Evolutionary conservation across 805 yeast species (phyloP).

Genomic region (Saturnispora bothae): DNA sequence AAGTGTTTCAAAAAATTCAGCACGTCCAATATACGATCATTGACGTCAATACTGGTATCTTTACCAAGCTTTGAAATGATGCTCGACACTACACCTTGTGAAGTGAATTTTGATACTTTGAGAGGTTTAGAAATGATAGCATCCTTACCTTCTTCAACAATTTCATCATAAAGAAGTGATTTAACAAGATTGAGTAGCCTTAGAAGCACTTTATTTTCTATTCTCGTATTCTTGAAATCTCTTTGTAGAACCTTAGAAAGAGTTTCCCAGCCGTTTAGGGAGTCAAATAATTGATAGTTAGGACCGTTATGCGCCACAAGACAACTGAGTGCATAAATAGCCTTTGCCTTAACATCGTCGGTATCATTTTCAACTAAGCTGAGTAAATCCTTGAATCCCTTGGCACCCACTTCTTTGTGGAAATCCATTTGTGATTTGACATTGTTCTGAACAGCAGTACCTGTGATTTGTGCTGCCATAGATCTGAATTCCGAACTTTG

Average conservation of each 20-base stretch:
- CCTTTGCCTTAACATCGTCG: conserved; percentile 41
- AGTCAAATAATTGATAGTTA: conserved; percentile 46
- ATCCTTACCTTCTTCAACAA: conserved; percentile 24
- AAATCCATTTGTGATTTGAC: conserved; percentile 62
- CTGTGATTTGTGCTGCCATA: conserved; percentile 44
- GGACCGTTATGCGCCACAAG: conserved; percentile 56
- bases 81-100: conserved; percentile 26
- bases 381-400: conserved; percentile 39
- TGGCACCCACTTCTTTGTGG: conserved; percentile 32
- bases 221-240: conserved; percentile 7
- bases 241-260: conserved; percentile 24
- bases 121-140: neutral
- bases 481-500: no score
- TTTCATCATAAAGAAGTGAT: conserved; percentile 48
- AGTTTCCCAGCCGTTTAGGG: conserved; percentile 52
- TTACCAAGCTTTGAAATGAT: conserved; percentile 25
- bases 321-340: conserved; percentile 69
- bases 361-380: conserved; percentile 19
- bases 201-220: conserved; percentile 10
- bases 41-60: conserved; percentile 34
- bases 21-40: conserved; percentile 48
- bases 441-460: conserved; percentile 91
- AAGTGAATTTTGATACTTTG: conserved; percentile 30
- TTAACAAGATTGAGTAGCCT: conserved; percentile 16
- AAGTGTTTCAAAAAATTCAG: conserved; percentile 35